A percentile compares a stretch with the other conserved stretches of the same genome.
phyloP scores from a whole-genome alignment of 176 grass and related monocot species.

The Tuctoria greenei region DNA sequence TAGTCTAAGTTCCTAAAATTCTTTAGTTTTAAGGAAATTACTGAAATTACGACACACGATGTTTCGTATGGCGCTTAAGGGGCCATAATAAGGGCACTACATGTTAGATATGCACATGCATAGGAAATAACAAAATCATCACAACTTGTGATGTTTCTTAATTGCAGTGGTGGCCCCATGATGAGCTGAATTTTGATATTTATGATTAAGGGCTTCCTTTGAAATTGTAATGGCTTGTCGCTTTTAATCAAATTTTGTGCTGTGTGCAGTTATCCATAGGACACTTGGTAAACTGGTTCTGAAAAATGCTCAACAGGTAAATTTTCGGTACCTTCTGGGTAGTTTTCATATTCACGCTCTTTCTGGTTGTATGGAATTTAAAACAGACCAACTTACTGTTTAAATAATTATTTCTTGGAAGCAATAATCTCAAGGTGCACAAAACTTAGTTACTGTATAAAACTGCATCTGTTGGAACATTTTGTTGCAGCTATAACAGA shows the following conservation, averaged over 20 bases:
- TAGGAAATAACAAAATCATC: background rate
- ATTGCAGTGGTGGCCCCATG: too few relatives aligned
- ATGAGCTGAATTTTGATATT: background rate
- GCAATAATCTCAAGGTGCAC: too few relatives aligned
- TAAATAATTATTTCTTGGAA: background rate
- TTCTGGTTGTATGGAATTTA: background rate
- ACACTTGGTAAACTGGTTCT: slow-evolving; percentile 77
- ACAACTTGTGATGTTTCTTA: background rate
- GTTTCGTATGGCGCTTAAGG: background rate
- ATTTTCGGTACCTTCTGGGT: background rate
- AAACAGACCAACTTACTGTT: background rate
- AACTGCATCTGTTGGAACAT: background rate
- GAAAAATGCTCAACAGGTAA: slow-evolving; percentile 89
- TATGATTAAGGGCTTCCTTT: background rate
- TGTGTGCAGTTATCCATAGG: slow-evolving; percentile 59
- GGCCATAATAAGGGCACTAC: background rate
- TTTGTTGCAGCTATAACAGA: background rate
- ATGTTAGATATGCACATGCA: background rate
- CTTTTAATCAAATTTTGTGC: slow-evolving; percentile 24
- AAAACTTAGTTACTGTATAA: background rate
- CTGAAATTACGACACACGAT: background rate
- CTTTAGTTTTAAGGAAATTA: background rate
- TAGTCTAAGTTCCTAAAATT: background rate
- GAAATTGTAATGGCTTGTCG: background rate
- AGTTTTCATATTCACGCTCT: background rate